Percentiles rank a stretch among this genome's conserved stretches.
These are phyloP conservation scores for Talaromyces wortmannii DNA, from an alignment of 495 filamentous ascomycete genomes.

Conservation along the genomic window DNA sequence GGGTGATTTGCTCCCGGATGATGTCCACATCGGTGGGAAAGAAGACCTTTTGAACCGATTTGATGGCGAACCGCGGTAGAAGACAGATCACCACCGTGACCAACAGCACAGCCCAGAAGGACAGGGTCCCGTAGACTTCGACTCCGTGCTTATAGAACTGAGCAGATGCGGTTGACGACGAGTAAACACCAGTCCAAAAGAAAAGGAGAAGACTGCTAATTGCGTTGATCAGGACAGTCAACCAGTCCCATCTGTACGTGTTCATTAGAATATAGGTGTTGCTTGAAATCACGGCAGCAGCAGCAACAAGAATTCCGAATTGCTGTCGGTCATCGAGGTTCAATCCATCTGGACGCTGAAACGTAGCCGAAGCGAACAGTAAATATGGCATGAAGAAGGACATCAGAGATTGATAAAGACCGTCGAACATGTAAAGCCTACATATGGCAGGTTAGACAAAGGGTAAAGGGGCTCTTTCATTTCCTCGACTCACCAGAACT, in stretches of 20 bases:
- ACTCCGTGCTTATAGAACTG: constrained; percentile 73
- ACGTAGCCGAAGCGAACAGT: constrained; percentile 60
- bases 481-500: constrained; percentile 74
- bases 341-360: constrained; percentile 60
- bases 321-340: constrained; percentile 68
- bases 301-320: constrained; percentile 76
- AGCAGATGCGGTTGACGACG: constrained; percentile 54
- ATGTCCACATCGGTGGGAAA: constrained; percentile 93
- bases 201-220: constrained; percentile 85
- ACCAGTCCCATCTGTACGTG: constrained; percentile 96
- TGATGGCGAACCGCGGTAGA: constrained; percentile 77
- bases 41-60: constrained; percentile 86
- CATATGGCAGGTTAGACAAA: constrained; percentile 5
- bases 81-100: constrained; percentile 72
- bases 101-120: constrained; percentile 80
- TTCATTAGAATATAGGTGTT: constrained; percentile 95
- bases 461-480: background rate
- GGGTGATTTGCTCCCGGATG: constrained; percentile 81
- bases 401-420: constrained; percentile 88
- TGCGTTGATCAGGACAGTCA: constrained; percentile 70
- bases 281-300: constrained; percentile 70
- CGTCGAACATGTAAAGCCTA: constrained; percentile 94
- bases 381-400: constrained; percentile 90
- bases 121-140: constrained; percentile 70
- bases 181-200: constrained; percentile 95